These are phyloP conservation scores for Coccinonectria pachysandricola DNA, from an alignment of 2,329 filamentous ascomycete species.

Conservation along the genomic window DNA sequence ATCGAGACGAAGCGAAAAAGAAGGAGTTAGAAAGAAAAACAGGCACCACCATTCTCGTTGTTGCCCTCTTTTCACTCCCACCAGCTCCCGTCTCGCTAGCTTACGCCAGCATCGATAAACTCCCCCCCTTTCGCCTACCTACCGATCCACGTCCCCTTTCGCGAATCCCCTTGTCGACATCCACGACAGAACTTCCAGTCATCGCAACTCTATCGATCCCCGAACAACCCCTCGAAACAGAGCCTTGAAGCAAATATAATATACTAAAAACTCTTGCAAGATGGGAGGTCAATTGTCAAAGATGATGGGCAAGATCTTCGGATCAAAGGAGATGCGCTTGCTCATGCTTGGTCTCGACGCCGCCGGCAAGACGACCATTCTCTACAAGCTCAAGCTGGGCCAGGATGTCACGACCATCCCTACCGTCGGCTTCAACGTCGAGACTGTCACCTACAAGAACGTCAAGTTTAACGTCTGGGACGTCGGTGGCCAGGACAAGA, in stretches of 20 bases:
- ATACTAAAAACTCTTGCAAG: too few relatives aligned
- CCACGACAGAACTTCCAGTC: too few relatives aligned
- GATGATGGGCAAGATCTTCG: conserved; percentile 97
- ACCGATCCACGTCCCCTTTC: too few relatives aligned
- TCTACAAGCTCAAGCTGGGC: conserved; percentile 98
- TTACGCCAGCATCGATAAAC: too few relatives aligned
- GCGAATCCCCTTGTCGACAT: too few relatives aligned
- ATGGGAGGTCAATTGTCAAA: conserved; percentile 95
- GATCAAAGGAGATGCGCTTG: conserved; percentile 97
- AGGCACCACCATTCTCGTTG: too few relatives aligned
- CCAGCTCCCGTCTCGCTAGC: too few relatives aligned
- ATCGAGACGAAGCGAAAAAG: not conserved
- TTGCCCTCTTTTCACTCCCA: too few relatives aligned
- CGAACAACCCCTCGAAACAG: conserved; percentile 4
- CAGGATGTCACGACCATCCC: conserved; percentile 98
- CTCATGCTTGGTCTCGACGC: conserved; percentile 97
- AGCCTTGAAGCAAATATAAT: too few relatives aligned
- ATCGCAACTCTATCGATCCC: too few relatives aligned
- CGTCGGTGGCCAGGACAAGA: conserved; percentile 98
- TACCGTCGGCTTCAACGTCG: conserved; percentile 98
- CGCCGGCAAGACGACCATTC: conserved; percentile 96
- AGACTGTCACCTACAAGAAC: conserved; percentile 98
- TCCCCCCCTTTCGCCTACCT: too few relatives aligned
- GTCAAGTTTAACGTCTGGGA: conserved; percentile 99
- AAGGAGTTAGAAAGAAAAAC: not conserved